Evolutionary conservation across 2,329 filamentous ascomycete genomes (phyloP), one percentile per base, ranked within the genome.

Genomic region (Parasarocladium wereldwijsianum): DNA sequence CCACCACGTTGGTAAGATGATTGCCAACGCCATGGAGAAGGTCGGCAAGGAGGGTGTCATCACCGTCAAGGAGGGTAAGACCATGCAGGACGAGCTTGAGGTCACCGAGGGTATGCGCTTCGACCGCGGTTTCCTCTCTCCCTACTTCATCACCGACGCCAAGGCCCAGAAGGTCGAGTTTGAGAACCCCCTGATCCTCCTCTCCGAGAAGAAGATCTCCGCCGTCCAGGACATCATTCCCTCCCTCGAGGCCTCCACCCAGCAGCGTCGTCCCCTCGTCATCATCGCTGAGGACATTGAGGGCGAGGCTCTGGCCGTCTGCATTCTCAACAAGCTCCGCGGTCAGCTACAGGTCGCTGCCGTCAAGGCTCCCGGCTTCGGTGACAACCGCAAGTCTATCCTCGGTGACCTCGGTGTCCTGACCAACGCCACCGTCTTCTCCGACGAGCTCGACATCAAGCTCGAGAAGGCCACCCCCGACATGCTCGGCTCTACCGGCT

Each of bases 131-230:
- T 98, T 80, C 60, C 87, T 93, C 54, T 98, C 90, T 16, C 86
- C 90, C 45, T 98, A 98, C 77, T 98, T 98, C 71, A 98, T 98
- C 68, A 98, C 90, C 66, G 90, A 98, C 52, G 66, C 85, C 72
- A 98, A 98, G 78, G 60, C 86, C 36, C 85, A 93, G 59, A 98
- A 98, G 76, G 86, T 96, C 34, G 90, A 98, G 66, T 98, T 98
- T 44, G 90, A 98, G 76, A 96, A 98, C 74, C 90, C 90, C 41
- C 64, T 98, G 53, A 90, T 98, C 56, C 81, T 98, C 29, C 82
- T 98, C 33, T 96, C 90, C 7, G 90, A 98, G 76, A 96, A 94
- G 82, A 98, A 98, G 78, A 98, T 98, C 61, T 98, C 90, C 31
- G 84, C 86, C 36, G 90, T 96, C 36, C 87, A 96, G 66, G 90